phyloP scores from a whole-genome alignment of 495 filamentous ascomycete species.

The Acidiella bohemica region DNA sequence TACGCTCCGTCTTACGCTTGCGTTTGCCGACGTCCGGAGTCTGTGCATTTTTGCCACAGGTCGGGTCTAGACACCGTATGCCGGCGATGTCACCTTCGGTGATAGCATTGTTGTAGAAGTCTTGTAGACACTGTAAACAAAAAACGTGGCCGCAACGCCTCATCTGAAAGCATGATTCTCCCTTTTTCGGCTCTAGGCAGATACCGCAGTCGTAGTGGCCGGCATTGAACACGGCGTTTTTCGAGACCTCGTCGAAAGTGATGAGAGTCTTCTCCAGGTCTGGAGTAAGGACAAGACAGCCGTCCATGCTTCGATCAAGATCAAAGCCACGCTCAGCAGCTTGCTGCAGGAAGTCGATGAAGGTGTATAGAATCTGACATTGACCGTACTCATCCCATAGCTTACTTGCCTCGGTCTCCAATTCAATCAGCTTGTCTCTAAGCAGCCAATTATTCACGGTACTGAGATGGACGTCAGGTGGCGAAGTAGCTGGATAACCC shows the following conservation, averaged over 20 bases:
- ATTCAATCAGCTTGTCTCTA: constrained; percentile 36
- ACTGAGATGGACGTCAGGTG: constrained; percentile 53
- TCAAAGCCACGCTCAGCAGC: constrained; percentile 63
- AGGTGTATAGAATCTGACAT: constrained; percentile 65
- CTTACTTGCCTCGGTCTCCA: constrained; percentile 45
- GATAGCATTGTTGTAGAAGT: constrained; percentile 81
- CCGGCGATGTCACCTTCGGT: constrained; percentile 64
- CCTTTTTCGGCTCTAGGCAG: constrained; percentile 86
- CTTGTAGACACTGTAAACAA: constrained; percentile 68
- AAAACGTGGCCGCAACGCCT: constrained; percentile 80
- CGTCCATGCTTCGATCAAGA: constrained; percentile 42
- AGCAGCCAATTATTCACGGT: constrained; percentile 63
- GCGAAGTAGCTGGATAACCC: constrained; percentile 54
- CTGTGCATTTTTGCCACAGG: constrained; percentile 51
- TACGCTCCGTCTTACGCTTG: constrained; percentile 42
- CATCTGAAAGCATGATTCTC: constrained; percentile 61
- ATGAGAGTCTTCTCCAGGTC: constrained; percentile 60
- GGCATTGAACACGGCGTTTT: constrained; percentile 59
- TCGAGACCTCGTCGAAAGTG: constrained; percentile 63
- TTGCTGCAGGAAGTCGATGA: constrained; percentile 78
- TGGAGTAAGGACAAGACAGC: constrained; percentile 37
- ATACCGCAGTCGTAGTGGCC: constrained; percentile 84
- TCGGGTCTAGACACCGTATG: constrained; percentile 63
- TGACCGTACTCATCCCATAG: constrained; percentile 78
- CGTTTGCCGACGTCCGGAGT: constrained; percentile 5